phyloP scores from a whole-genome alignment of 1,139 yeast species.

The Blastobotrys arbuscula region DNA sequence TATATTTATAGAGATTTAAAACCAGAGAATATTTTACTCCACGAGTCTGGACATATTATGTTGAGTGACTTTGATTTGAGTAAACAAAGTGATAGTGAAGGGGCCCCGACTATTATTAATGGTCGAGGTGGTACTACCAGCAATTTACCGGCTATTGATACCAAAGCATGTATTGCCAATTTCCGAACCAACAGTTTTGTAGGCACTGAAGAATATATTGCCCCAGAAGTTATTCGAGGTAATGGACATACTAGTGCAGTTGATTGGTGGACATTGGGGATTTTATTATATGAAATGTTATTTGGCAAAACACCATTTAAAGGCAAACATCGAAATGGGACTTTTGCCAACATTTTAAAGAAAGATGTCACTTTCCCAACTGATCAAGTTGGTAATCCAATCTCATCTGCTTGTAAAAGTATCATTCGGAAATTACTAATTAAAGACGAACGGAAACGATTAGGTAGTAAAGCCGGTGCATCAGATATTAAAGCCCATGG shows the following conservation, averaged over 20 bases:
- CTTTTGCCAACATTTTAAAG: conserved; percentile 82
- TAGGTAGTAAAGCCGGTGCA: conserved; percentile 92
- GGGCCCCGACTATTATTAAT: conserved; percentile 41
- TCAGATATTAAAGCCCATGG: conserved; percentile 87
- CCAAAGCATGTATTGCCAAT: conserved; percentile 92
- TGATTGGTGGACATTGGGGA: conserved; percentile 99
- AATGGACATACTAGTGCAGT: conserved; percentile 97
- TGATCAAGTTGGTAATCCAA: conserved; percentile 38
- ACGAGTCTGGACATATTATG: conserved; percentile 97
- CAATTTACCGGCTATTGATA: conserved; percentile 53
- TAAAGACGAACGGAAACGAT: conserved; percentile 80
- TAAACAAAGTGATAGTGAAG: conserved; percentile 70
- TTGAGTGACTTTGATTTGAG: conserved; percentile 93
- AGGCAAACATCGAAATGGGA: conserved; percentile 79
- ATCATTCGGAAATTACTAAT: conserved; percentile 74
- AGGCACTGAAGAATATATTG: conserved; percentile 96
- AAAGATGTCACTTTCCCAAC: conserved; percentile 73
- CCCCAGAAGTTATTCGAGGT: conserved; percentile 95
- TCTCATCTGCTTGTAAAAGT: conserved; percentile 71
- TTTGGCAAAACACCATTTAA: conserved; percentile 95
- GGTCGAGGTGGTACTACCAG: conserved; percentile 29
- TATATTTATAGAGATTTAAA: conserved; percentile 91
- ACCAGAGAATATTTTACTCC: conserved; percentile 89
- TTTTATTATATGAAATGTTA: conserved; percentile 85
- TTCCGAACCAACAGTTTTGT: conserved; percentile 96